Conservation (phyloP, 495 filamentous ascomycete genomes). For the Lophiostoma macrostomum region DNA sequence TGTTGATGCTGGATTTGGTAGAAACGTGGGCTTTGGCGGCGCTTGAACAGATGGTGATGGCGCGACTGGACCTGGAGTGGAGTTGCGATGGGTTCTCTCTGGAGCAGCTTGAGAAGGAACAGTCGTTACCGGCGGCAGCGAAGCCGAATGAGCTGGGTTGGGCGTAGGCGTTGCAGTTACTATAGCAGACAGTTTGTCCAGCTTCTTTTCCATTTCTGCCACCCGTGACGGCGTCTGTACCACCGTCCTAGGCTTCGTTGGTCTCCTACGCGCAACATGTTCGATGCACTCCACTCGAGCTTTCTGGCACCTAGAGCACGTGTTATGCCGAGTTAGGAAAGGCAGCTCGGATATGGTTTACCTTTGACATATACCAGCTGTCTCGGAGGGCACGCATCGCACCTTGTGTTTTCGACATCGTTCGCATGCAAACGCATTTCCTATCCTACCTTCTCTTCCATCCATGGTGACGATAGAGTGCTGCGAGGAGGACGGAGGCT, state of each 20-base stretch:
- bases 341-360: slow-evolving; percentile 1
- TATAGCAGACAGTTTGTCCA: slow-evolving; percentile 23
- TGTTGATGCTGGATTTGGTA: slow-evolving; percentile 20
- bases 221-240: slow-evolving; percentile 15
- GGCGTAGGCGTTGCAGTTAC: slow-evolving; percentile 18
- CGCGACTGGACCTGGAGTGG: slow-evolving; percentile 12
- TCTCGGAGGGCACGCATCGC: slow-evolving; percentile 24
- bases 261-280: slow-evolving; percentile 25
- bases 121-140: slow-evolving; percentile 1
- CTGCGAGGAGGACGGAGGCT: background rate
- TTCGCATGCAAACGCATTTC: slow-evolving; percentile 31
- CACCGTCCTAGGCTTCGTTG: slow-evolving; percentile 16
- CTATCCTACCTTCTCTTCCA: slow-evolving; percentile 25
- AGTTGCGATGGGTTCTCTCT: slow-evolving; percentile 9
- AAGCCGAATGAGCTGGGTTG: slow-evolving; percentile 7
- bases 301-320: slow-evolving; percentile 29
- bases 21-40: slow-evolving; percentile 6
- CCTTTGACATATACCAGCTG: slow-evolving; percentile 22
- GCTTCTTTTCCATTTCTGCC: slow-evolving; percentile 14
- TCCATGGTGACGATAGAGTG: slow-evolving; percentile 19
- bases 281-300: slow-evolving; percentile 28
- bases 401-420: slow-evolving; percentile 28
- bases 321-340: slow-evolving; percentile 17
- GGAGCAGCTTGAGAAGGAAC: slow-evolving; percentile 7
- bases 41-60: background rate